Conservation (phyloP, 1,139 yeast genomes). For the Taphrina populina region DNA sequence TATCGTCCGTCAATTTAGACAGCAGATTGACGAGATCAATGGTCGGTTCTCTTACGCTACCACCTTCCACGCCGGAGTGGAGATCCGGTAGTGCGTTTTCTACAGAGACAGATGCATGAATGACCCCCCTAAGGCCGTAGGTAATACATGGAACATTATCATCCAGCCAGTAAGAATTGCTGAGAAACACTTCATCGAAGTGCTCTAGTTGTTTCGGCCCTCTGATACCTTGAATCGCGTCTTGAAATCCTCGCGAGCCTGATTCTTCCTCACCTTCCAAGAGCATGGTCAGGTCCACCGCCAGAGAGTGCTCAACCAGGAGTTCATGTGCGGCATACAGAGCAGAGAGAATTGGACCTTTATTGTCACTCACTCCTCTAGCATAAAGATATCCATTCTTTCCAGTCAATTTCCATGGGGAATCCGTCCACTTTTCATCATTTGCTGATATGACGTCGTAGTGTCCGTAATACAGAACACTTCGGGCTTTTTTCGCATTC, state of each 20-base stretch:
- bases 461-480: constrained; percentile 85
- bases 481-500: constrained; percentile 24
- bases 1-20: constrained; percentile 57
- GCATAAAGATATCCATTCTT: constrained; percentile 84
- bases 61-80: constrained; percentile 97
- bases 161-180: constrained; percentile 93
- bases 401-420: constrained; percentile 74
- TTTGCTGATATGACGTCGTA: constrained; percentile 85
- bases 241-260: constrained; percentile 82
- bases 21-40: constrained; percentile 75
- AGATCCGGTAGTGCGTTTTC: constrained; percentile 76
- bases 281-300: constrained; percentile 74
- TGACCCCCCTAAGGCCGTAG: constrained; percentile 89
- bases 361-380: constrained; percentile 91
- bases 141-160: constrained; percentile 85
- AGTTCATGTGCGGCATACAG: constrained; percentile 82
- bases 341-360: constrained; percentile 91
- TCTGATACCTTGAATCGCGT: constrained; percentile 56
- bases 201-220: constrained; percentile 54
- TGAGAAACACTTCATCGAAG: constrained; percentile 84
- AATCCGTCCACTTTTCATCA: constrained; percentile 67
- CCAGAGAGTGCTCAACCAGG: constrained; percentile 53
- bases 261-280: constrained; percentile 96
- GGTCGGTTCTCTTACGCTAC: constrained; percentile 82
- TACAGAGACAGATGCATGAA: constrained; percentile 72